Conservation (phyloP, 2,329 filamentous ascomycete genomes). For the Colletotrichum falcatum region DNA sequence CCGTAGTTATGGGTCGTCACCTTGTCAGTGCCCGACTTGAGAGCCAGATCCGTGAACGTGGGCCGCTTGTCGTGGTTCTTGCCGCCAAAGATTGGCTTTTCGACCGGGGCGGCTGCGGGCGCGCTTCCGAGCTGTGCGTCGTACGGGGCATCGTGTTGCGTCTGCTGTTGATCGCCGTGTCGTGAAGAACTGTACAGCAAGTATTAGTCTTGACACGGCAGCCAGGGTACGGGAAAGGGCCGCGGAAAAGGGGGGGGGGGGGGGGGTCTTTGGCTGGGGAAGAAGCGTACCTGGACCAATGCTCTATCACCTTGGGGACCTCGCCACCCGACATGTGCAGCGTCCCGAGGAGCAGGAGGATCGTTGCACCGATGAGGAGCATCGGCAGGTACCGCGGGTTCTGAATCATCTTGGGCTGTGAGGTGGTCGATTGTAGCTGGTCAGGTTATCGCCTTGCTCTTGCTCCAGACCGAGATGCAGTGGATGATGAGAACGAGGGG, state of each 20-base stretch:
- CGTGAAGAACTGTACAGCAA: neutral
- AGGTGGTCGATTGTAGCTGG: neutral
- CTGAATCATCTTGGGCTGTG: neutral
- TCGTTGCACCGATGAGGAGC: neutral
- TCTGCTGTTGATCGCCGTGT: neutral
- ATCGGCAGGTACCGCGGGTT: neutral
- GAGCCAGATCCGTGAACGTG: neutral
- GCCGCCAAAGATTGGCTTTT: neutral
- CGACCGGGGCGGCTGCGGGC: neutral
- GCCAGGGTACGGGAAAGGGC: no score
- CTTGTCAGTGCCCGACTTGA: neutral
- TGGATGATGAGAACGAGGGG: neutral
- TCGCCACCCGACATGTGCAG: neutral
- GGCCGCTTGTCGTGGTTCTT: neutral
- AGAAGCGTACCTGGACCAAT: neutral
- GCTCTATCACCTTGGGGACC: neutral
- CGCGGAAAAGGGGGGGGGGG: no score
- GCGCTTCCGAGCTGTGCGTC: neutral
- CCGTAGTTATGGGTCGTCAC: neutral
- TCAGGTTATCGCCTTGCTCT: no score
- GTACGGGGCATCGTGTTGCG: neutral
- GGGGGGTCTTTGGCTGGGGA: no score
- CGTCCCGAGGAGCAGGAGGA: neutral
- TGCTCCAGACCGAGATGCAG: no score
- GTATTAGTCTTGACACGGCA: neutral